Base-by-base conservation (phyloP, 2,329 filamentous ascomycete genomes). In the Talaromyces sp. region DNA sequence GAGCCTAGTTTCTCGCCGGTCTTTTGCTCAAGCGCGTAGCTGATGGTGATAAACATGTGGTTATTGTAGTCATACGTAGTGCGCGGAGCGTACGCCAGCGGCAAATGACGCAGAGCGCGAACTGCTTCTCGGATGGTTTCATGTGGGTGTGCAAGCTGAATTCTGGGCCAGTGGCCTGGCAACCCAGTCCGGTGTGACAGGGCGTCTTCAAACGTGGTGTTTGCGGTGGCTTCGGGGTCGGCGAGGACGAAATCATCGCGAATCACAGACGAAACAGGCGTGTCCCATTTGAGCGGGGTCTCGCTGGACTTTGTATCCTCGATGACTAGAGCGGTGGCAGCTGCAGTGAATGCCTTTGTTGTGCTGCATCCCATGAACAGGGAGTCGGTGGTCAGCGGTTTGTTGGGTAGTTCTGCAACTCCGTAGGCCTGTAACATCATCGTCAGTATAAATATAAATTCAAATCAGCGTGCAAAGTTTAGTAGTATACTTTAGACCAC, bases 181-280 rank as follows among this genome's bases (percentile, higher is more conserved):
- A 73, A 53, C 0, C 72, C 73, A 12, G 72, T 67, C 9, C 73
- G 70, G 63, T 75, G 72, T 1, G 72, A 75, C 1, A 74, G 65
- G 16, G 71, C 69, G 55, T 75, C 73, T 65, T 75, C 72, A 30
- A 75, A 58, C 1, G 72, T 75, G 2, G 67, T 68, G 53, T 70
- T 64, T 18, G 59, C 56, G 9, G 73, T 73, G 7, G 67, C 67
- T 50, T 71, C 65, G 14, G 68, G 65, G 12, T 72, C 66, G 6
- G 66, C 60, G 0, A 75, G 64, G 18, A 72, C 68, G 56, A 75
- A 75, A 36, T 74, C 72, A 12, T 73, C 70, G 10, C 68, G 70
- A 33, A 79, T 71, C 16, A 79, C 54, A 10, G 69, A 66, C 12
- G 69, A 68, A 5, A 80, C 65, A 2, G 72, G 71, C 0, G 76